Evolutionary conservation across 805 yeast genomes (phyloP), one percentile per base, ranked within the genome.

Genomic region (Candida pseudoglaebosa): DNA sequence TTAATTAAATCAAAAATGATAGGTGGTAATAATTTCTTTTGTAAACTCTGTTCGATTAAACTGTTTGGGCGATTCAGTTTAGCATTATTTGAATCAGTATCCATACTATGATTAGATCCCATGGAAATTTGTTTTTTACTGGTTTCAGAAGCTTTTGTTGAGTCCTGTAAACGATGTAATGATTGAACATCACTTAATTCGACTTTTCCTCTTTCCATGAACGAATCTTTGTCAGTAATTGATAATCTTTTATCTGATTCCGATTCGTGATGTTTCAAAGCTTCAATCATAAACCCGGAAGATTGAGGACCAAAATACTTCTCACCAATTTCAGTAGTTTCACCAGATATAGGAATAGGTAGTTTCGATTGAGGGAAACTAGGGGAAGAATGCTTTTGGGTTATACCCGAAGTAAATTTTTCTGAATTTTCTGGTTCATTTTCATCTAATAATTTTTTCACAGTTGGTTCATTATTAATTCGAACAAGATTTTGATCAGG

Each of bases 301-400:
- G 75, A 70, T 42, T 66, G 73, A 1, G 80, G 78, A 0, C 78
- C 78, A 47, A 71, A 75, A 45, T 68, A 75, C 40, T 70, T 71
- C 21, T 61, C 64, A 24, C 70, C 71, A 13, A 47, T 38, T 44
- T 66, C 71, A 18, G 65, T 53, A 16, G 68, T 62, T 44, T 64
- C 70, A 3, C 70, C 70, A 5, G 56, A 40, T 9, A 65, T 59
- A 12, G 26, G 12, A 12, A 22, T 22, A 12, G 26, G 26, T 22
- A 8, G 26, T 22, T 12, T 22, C 10, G 26, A 22, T 8, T 22
- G 26, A 8, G 26, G 8, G 10, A 22, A 22, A 22, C 12, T 12
- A 22, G 8, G 10, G 12, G 26, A 12, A 8, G 26, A 8, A 22
- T n/a, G n/a, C n/a, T 8, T 22, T 22, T 8, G 8, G 12, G 26